phyloP scores from a whole-genome alignment of 2,329 filamentous ascomycete species.

The Cytospora leucostoma region DNA sequence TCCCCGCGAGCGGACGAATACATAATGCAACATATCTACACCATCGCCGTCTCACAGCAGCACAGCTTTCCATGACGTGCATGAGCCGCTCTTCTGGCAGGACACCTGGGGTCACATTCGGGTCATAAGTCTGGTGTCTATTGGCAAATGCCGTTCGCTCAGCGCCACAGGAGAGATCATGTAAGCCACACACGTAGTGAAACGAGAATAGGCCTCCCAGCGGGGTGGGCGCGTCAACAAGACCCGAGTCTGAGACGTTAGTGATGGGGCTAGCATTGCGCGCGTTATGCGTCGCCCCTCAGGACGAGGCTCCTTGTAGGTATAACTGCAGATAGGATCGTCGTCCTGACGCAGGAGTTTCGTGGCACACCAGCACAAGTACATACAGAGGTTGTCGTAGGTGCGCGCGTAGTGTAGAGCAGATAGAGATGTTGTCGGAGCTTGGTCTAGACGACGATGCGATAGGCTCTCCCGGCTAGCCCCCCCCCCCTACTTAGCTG shows the following conservation, averaged over 20 bases:
- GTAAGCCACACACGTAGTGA: background rate
- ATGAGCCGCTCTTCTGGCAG: background rate
- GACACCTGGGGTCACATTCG: background rate
- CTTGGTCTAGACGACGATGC: too few relatives aligned
- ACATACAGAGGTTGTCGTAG: background rate
- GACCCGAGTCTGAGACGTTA: background rate
- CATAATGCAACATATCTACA: background rate
- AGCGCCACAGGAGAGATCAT: background rate
- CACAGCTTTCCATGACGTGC: background rate
- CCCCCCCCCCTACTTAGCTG: too few relatives aligned
- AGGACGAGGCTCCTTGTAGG: background rate
- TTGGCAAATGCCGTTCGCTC: background rate
- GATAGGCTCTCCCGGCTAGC: too few relatives aligned
- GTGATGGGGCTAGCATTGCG: background rate
- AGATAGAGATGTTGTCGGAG: too few relatives aligned
- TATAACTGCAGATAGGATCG: background rate
- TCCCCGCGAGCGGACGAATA: background rate
- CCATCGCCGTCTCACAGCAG: background rate
- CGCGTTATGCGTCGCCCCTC: background rate
- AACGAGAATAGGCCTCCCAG: background rate
- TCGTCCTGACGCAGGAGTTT: background rate
- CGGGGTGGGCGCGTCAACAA: background rate
- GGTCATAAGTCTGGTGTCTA: background rate
- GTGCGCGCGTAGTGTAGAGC: too few relatives aligned
- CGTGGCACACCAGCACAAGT: background rate